Conservation (phyloP, 2,329 filamentous ascomycete genomes). For the Cytospora schulzeri region DNA sequence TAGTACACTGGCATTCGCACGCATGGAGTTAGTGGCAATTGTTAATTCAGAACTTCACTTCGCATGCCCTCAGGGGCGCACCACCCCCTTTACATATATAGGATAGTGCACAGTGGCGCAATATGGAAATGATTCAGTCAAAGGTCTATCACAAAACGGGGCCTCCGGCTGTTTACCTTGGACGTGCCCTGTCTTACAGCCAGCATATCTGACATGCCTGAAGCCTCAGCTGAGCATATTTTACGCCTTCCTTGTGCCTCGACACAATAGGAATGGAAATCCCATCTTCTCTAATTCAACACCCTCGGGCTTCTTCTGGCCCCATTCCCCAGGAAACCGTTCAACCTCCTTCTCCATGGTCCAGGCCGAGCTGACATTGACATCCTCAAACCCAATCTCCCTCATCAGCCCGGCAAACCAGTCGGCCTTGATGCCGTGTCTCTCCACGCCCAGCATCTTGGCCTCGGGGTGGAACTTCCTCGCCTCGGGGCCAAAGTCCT, state of each 20-base stretch:
- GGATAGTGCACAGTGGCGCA: not conserved
- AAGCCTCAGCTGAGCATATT: too few species aligned
- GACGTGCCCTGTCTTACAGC: not conserved
- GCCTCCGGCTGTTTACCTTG: too few species aligned
- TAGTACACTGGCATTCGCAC: constrained; percentile 22
- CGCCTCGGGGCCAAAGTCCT: constrained; percentile 56
- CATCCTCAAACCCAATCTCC: constrained; percentile 51
- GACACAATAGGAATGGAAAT: constrained; percentile 44
- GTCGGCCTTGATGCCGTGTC: constrained; percentile 50
- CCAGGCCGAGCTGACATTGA: constrained; percentile 51
- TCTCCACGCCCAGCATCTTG: constrained; percentile 56
- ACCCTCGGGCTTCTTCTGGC: constrained; percentile 36
- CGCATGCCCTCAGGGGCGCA: not conserved
- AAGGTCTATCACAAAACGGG: too few species aligned
- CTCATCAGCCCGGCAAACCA: constrained; percentile 47
- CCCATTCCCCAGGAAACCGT: constrained; percentile 46
- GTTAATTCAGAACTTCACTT: constrained; percentile 2
- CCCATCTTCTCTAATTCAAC: constrained; percentile 34
- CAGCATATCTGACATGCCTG: too few species aligned
- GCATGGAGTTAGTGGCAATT: constrained; percentile 25
- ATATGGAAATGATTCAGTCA: not conserved
- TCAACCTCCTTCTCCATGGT: constrained; percentile 53
- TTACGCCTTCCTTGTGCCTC: constrained; percentile 35
- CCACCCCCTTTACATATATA: constrained; percentile 16
- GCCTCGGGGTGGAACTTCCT: constrained; percentile 53